Base-by-base conservation (phyloP, 225 moss, liverwort and hornwort genomes). In the Physcomitrellopsis africana region DNA sequence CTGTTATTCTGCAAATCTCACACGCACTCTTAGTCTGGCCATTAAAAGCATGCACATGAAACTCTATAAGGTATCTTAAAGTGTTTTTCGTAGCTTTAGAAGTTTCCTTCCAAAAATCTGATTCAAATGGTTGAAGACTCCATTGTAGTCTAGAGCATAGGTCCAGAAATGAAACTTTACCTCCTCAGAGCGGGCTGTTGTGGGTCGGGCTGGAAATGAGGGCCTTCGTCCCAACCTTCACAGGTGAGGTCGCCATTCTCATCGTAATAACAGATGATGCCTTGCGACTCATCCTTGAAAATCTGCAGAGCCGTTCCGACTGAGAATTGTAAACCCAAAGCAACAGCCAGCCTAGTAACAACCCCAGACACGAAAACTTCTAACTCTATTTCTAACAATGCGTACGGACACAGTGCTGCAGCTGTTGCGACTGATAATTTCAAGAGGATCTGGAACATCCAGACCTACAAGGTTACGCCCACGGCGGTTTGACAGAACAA, bases 191-290 rank as follows among this genome's bases (percentile, higher is more conserved):
- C 69, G 65, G 79, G 77, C 42, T 89, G 72, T 76, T 80, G 84
- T 2, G 76, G 81, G 17, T 86, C 83, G 18, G 86, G 81, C 53
- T 91, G 79, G 69, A 90, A 94, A 81, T 94, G 87, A 63, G 94
- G 94, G 44, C 94, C 94, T 83, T 94, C 94, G 74, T 94, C 94
- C 70, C 81, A 82, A 29, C 94, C 94, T 70, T 94, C 92, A 63
- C 94, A 94, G 14, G 75, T 73, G 16, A 92, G 74, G 69, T 94
- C 94, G 54, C 94, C 94, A 1, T 77, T 70, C 74, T 78, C 72
- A 45, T 83, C 84, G 44, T 75, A 81, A 23, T 94, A 92, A 47
- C 94, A 94, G 29, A 80, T 82, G 53, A 94, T 92, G 51, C 92
- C 94, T 42, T 91, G 65, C 47, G 82, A 80, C 32, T 82, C 85